These are phyloP conservation scores for Aureobasidium sp. DNA, from an alignment of 2,329 filamentous ascomycete genomes.

Conservation along the genomic window DNA sequence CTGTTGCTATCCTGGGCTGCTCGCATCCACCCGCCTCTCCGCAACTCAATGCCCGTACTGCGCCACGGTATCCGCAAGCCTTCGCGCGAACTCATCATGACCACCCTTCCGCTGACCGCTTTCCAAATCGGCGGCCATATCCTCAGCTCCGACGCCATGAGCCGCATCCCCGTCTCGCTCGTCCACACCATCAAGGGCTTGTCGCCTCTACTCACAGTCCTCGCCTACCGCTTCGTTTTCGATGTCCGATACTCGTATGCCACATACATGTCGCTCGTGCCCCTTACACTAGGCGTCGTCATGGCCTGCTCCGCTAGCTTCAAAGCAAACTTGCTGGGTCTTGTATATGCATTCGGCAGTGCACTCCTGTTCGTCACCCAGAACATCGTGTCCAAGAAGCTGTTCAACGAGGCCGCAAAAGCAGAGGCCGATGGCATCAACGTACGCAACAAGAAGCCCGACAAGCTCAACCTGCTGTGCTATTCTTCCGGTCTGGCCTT, in stretches of 20 bases:
- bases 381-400: constrained; percentile 95
- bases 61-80: constrained; percentile 76
- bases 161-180: constrained; percentile 89
- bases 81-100: constrained; percentile 69
- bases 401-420: constrained; percentile 88
- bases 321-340: constrained; percentile 65
- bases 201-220: constrained; percentile 87
- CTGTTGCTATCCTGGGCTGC: constrained; percentile 70
- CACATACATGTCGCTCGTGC: constrained; percentile 69
- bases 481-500: constrained; percentile 96
- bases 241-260: constrained; percentile 77
- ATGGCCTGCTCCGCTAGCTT: constrained; percentile 91
- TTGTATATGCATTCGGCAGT: constrained; percentile 79
- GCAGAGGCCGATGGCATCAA: constrained; percentile 66
- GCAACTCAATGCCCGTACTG: constrained; percentile 64
- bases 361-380: constrained; percentile 94
- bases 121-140: constrained; percentile 95
- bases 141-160: constrained; percentile 84
- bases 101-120: constrained; percentile 80
- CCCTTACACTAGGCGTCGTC: constrained; percentile 88
- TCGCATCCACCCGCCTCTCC: constrained; percentile 59
- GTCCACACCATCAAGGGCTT: constrained; percentile 98
- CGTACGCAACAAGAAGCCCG: constrained; percentile 64
- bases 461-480: constrained; percentile 92
- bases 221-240: constrained; percentile 85